Evolutionary conservation across 352 stramenopile species (phyloP), one percentile per base, ranked within the genome.

Genomic region (Phytophthora brassicae): DNA sequence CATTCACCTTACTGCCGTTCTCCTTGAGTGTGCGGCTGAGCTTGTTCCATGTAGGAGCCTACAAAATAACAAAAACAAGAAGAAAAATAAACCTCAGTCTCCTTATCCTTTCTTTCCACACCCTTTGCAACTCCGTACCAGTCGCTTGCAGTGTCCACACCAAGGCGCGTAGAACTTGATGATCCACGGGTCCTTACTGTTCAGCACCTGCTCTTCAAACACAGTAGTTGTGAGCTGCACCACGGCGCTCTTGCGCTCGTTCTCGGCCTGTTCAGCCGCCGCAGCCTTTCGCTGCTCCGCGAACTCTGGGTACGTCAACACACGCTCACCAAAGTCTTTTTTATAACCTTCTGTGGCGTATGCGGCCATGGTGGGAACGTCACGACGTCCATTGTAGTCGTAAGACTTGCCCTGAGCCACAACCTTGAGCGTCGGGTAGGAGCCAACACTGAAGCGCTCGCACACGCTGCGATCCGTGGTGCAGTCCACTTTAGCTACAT

Each of bases 141-240:
- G 57, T n/a, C 81, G 81, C 68, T 91, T 90, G 75, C 83, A 90
- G 63, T 90, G 83, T 38, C 81, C 79, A 42, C 83, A 92, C 83
- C 83, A 92, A 2, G 82, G 82, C 19, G 83, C 81, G 56, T 91
- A 91, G 54, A 92, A 92, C 68, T 92, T 92, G 60, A 94, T 83
- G 41, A 94, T 68, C 79, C 79, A 93, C 43, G 81, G 69, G 12
- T 85, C 58, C 54, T 82, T 82, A 60, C 81, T 66, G 8, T 75
- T 47, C 31, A 89, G 79, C 31, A 93, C 77, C 45, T 87, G 60
- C 16, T 77, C 62, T 19, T 90, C 80, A 23, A 91, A 90, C 20
- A 57, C 68, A 5, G 68, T 55, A 9, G 80, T 86, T 3, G 71
- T 81, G 39, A 88, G 67, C 20, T 67, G 62, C 46, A 86, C 81